Evolutionary conservation across 1,284 basidiomycete species (phyloP).

Genomic region (Ceratobasidium sp.): DNA sequence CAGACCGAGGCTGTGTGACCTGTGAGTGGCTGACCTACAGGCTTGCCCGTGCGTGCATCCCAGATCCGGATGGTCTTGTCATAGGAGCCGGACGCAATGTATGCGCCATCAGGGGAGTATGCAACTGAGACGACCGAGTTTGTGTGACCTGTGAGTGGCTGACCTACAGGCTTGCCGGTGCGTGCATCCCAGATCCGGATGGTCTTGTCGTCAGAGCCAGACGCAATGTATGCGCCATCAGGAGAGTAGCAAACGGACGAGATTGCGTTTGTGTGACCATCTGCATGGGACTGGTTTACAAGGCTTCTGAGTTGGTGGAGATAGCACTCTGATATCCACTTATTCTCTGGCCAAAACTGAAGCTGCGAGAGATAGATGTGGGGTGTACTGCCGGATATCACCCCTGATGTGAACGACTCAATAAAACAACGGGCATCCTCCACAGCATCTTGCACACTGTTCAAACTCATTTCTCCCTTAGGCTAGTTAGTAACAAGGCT

Average conservation of each 20-base stretch:
- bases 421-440: slow-evolving; percentile 2
- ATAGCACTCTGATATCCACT: not conserved
- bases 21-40: not conserved
- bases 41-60: not conserved
- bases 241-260: not conserved
- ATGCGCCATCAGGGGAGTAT: not conserved
- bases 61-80: slow-evolving; percentile 1
- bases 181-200: not conserved
- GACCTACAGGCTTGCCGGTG: not conserved
- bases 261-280: not conserved
- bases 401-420: not conserved
- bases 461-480: not conserved
- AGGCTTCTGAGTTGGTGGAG: no score
- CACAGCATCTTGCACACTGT: not conserved
- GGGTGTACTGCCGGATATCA: not conserved
- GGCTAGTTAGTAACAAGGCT: not conserved
- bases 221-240: not conserved
- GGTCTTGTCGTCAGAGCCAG: not conserved
- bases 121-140: not conserved
- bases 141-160: not conserved
- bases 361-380: slow-evolving; percentile 19
- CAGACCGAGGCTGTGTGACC: not conserved
- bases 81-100: not conserved
- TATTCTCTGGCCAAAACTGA: not conserved
- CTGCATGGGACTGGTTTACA: no score